Conservation (phyloP, 1,139 yeast genomes). For the Magnusiomyces sp. region DNA sequence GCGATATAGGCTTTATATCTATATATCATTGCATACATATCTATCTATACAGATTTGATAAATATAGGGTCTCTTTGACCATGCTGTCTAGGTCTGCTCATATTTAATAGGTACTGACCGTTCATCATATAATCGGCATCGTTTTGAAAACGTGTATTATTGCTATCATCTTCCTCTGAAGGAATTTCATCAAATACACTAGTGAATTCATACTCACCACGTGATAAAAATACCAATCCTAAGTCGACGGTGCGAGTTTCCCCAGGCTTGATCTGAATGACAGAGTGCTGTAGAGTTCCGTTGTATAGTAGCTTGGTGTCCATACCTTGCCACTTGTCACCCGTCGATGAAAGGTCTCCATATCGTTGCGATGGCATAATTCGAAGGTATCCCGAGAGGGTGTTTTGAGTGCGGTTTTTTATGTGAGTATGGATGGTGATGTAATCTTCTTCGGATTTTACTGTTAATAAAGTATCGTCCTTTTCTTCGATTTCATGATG, state of each 20-base stretch:
- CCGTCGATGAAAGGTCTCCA: conserved; percentile 8
- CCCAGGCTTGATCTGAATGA: conserved; percentile 39
- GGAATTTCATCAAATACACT: conserved; percentile 46
- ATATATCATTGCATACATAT: not conserved
- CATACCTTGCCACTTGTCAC: conserved; percentile 18
- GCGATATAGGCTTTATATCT: no score
- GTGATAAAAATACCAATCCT: conserved; percentile 54
- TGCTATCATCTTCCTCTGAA: conserved; percentile 5
- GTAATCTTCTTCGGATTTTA: conserved; percentile 35
- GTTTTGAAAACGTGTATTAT: not conserved
- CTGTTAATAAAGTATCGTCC: not conserved
- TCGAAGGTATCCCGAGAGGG: conserved; percentile 51
- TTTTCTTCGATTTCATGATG: not conserved
- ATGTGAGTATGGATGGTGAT: conserved; percentile 43
- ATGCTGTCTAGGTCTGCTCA: conserved; percentile 22
- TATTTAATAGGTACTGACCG: conserved; percentile 7
- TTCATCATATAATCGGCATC: not conserved
- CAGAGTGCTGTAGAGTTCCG: conserved; percentile 55
- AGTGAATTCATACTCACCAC: conserved; percentile 78
- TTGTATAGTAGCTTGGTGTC: conserved; percentile 36
- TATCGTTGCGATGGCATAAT: conserved; percentile 48
- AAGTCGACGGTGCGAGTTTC: conserved; percentile 36
- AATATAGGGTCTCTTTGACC: conserved; percentile 32
- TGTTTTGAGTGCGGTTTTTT: conserved; percentile 35
- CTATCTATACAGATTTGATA: conserved; percentile 23